phyloP scores from a whole-genome alignment of 768 basidiomycete species.

The Phylloporus rhodoxanthus region DNA sequence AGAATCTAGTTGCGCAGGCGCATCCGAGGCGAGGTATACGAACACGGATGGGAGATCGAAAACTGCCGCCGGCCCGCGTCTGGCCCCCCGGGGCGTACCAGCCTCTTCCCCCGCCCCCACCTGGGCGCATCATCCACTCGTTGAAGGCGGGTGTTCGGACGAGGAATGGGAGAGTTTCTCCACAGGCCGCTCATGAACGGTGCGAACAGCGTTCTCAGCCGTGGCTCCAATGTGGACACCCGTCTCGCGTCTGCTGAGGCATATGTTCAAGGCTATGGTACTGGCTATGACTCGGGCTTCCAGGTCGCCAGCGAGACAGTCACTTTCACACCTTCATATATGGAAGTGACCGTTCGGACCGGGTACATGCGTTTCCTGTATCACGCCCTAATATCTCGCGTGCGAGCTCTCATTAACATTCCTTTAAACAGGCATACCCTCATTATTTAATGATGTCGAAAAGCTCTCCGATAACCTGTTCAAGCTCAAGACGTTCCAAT shows the following conservation, averaged over 20 bases:
- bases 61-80: conserved; percentile 30
- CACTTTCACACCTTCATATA: conserved; percentile 16
- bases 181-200: conserved; percentile 11
- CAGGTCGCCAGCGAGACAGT: conserved; percentile 16
- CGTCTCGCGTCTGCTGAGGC: conserved; percentile 33
- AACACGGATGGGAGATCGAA: conserved; percentile 21
- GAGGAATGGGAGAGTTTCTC: conserved; percentile 23
- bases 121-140: conserved; percentile 26
- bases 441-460: too few species aligned
- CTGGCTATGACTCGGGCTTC: conserved; percentile 31
- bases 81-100: conserved; percentile 29
- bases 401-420: too few species aligned
- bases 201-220: conserved; percentile 1
- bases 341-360: conserved; percentile 18
- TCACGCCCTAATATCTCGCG: too few species aligned
- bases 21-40: conserved; percentile 6
- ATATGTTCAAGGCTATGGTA: conserved; percentile 32
- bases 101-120: conserved; percentile 22
- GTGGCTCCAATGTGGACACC: conserved; percentile 1
- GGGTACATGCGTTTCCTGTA: conserved; percentile 23
- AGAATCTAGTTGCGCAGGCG: conserved; percentile 9
- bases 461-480: too few species aligned
- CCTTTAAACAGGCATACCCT: too few species aligned
- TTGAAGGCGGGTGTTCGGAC: conserved; percentile 28
- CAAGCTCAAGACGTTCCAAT: too few species aligned